Conservation (phyloP, 108 stramenopile species). For the Pseudonitzschia delicatissima region DNA sequence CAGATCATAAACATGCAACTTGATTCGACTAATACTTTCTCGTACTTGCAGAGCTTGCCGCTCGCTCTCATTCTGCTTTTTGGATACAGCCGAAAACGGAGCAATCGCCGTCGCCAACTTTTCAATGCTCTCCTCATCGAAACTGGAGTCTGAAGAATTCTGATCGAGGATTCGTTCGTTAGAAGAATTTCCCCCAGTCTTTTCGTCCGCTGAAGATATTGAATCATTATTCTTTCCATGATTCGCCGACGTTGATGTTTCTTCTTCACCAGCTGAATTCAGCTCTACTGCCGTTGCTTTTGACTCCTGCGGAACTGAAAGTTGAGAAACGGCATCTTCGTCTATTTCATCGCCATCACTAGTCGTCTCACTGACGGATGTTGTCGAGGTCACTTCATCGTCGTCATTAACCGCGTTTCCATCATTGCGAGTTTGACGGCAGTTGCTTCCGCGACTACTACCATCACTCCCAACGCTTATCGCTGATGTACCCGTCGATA, state of each 20-base stretch:
- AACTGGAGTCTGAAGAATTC: background rate
- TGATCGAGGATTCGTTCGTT: background rate
- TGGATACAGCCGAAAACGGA: background rate
- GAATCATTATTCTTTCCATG: background rate
- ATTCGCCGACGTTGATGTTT: background rate
- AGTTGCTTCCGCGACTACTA: background rate
- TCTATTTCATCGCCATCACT: background rate
- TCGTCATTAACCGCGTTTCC: background rate
- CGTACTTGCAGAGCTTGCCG: background rate
- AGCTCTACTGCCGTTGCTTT: background rate
- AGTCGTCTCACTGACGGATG: background rate
- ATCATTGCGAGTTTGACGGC: background rate
- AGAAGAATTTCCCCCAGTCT: background rate
- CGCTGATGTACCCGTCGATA: background rate
- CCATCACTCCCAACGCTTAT: background rate
- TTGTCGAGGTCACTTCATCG: background rate
- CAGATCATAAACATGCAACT: constrained; percentile 72
- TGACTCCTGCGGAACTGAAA: background rate
- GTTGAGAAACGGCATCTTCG: background rate
- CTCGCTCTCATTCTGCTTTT: background rate
- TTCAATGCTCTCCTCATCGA: too few relatives aligned
- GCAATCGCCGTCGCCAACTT: constrained; percentile 2
- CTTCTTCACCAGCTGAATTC: background rate
- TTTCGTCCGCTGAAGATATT: background rate
- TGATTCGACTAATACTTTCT: constrained; percentile 21